A percentile compares a stretch with the other conserved stretches of the same genome.
Evolutionary conservation across 306 rosid species (phyloP).

Genomic region (Prunus dulcis): DNA sequence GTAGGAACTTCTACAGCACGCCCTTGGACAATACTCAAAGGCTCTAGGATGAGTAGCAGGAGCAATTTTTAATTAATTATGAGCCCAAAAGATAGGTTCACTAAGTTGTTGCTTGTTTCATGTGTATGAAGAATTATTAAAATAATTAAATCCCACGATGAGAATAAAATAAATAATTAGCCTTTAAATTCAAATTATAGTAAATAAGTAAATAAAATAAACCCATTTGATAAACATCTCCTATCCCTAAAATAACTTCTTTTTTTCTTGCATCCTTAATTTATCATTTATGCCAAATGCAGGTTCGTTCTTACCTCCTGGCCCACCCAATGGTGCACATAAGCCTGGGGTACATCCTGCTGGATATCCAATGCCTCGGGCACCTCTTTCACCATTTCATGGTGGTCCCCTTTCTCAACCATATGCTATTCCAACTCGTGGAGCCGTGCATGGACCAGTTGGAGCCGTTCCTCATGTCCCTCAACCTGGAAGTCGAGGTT

Average conservation of each 20-base stretch:
- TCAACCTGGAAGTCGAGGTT: conserved; percentile 87
- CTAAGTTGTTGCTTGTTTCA: too few relatives aligned
- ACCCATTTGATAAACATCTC: too few relatives aligned
- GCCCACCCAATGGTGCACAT: conserved; percentile 89
- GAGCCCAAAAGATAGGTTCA: not conserved
- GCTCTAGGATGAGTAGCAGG: too few relatives aligned
- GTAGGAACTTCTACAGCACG: not conserved
- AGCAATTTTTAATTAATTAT: too few relatives aligned
- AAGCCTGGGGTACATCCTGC: conserved; percentile 88
- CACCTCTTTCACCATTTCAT: conserved; percentile 78
- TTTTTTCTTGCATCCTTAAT: not conserved
- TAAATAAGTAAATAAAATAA: too few relatives aligned
- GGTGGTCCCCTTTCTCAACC: conserved; percentile 96
- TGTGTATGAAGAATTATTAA: too few relatives aligned
- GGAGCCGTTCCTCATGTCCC: conserved; percentile 99
- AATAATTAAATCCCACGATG: not conserved
- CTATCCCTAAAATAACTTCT: not conserved
- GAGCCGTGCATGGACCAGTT: conserved; percentile 94
- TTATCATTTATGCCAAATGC: conserved; percentile 15
- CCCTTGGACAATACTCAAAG: too few relatives aligned
- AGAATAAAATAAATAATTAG: not conserved
- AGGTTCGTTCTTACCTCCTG: conserved; percentile 87
- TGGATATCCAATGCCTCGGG: conserved; percentile 85
- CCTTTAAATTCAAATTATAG: not conserved
- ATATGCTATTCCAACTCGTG: conserved; percentile 98